Evolutionary conservation across 1,284 basidiomycete genomes (phyloP).

Genomic region (Boletus subluridellus): DNA sequence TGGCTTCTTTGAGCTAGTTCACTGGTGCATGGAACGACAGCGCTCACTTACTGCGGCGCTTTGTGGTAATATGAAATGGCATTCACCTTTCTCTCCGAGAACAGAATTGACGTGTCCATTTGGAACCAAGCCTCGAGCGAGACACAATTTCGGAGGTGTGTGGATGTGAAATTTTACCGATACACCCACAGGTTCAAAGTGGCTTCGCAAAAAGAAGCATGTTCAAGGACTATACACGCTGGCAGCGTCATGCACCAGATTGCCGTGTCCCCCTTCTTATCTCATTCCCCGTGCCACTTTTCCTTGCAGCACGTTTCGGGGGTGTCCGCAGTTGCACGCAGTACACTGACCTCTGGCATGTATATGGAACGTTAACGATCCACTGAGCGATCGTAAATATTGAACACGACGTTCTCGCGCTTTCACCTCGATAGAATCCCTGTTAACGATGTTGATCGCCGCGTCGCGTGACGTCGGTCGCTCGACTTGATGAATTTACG

Average conservation of each 20-base stretch:
- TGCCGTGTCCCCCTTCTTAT: neutral
- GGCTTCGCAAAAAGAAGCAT: neutral
- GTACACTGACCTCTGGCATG: neutral
- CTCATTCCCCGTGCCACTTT: neutral
- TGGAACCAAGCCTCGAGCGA: neutral
- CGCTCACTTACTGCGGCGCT: neutral
- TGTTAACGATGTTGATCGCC: too few species aligned
- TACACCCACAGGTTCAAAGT: neutral
- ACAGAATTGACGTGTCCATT: neutral
- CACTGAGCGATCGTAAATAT: too few species aligned
- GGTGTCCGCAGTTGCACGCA: neutral
- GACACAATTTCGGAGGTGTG: neutral
- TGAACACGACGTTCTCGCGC: too few species aligned
- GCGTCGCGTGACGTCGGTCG: too few species aligned
- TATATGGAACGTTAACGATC: neutral
- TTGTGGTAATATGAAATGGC: conserved; percentile 5
- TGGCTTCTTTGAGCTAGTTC: conserved; percentile 14
- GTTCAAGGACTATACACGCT: neutral
- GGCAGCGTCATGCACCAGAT: neutral
- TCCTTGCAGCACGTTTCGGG: neutral
- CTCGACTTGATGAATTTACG: too few species aligned
- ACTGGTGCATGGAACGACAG: neutral
- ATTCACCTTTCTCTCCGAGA: neutral
- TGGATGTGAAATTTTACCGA: neutral
- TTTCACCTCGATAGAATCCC: too few species aligned